Evolutionary conservation across 805 yeast genomes (phyloP).

Genomic region (Wickerhamiella vanderwaltii): DNA sequence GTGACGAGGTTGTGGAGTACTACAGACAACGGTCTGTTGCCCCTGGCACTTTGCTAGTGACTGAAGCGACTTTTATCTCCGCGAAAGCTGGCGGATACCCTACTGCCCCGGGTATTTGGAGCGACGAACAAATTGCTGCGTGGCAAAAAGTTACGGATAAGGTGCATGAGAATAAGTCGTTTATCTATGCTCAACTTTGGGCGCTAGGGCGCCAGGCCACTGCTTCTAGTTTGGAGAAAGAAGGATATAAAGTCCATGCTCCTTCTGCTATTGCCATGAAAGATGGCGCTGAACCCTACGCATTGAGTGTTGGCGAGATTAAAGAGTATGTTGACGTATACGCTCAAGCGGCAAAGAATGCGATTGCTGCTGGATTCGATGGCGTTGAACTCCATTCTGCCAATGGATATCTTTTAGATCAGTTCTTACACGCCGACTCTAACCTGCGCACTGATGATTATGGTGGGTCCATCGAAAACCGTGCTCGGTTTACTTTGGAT

Average conservation of each 20-base stretch:
- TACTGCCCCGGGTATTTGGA: constrained; percentile 24
- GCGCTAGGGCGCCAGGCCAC: constrained; percentile 36
- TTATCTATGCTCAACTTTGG: constrained; percentile 35
- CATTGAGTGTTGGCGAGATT: constrained; percentile 32
- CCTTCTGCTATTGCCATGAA: constrained; percentile 28
- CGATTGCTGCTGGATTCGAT: constrained; percentile 47
- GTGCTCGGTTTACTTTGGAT: constrained; percentile 40
- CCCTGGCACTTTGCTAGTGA: constrained; percentile 42
- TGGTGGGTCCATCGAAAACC: constrained; percentile 51
- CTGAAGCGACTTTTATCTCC: constrained; percentile 46
- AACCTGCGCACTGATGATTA: constrained; percentile 50
- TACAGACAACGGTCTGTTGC: constrained; percentile 43
- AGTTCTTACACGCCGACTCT: constrained; percentile 35
- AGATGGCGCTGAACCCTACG: constrained; percentile 16
- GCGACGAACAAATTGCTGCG: constrained; percentile 23
- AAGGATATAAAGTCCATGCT: constrained; percentile 29
- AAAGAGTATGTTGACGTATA: constrained; percentile 33
- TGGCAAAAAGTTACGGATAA: constrained; percentile 33
- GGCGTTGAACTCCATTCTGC: constrained; percentile 58
- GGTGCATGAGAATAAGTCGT: constrained; percentile 35
- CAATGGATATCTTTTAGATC: constrained; percentile 44
- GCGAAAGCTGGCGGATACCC: constrained; percentile 29
- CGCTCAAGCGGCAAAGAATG: constrained; percentile 38
- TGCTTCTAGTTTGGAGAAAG: constrained; percentile 30
- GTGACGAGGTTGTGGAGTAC: constrained; percentile 37